Base-by-base conservation (phyloP, 257 asterid genomes). In the Petrea volubilis region DNA sequence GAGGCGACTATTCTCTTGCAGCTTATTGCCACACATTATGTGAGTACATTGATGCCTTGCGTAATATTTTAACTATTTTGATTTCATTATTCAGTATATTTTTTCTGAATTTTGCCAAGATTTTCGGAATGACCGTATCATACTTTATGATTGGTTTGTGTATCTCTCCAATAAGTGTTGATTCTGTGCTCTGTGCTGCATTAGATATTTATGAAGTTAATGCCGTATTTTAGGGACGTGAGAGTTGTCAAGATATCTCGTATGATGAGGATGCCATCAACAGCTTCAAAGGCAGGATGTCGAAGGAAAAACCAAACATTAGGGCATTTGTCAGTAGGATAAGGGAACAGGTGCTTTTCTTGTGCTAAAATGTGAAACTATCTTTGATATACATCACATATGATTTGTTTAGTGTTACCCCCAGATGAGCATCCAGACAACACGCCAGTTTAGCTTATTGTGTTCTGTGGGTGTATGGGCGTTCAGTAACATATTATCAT, bases 341-440 rank as follows among this genome's bases (percentile, higher is more conserved):
- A 78, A 81, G 96, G 81, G 89, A 87, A 78, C 82, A 84, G 84
- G 96, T 90, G 75, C 24, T 50, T 70, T 55, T 72, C 67, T 58
- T n/a, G 40, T 73, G 38, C 24, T 40, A 1, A 27, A 69, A 33
- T n/a, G 29, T 28, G 17, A 25, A 24, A 63, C 29, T 40, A 21
- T 55, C 4, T 18, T 7, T 73, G 55, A n/a, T 21, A 17, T 8
- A 23, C 33, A 58, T 60, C 61, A 31, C 53, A 11, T 25, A 70
- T 47, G 51, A 13, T 46, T 34, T 64, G 46, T 49, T 57, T n/a
- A 8, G 25, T 6, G 20, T 29, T n/a, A 17, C 28, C 14, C 67
- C 68, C 24, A 29, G 25, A 59, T 24, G 17, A 38, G 24, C 12
- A 5, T 11, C 44, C 47, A 33, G 41, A 28, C 3, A 9, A 17